Percentiles rank a stretch among this genome's conserved stretches.
phyloP scores from a whole-genome alignment of 2,329 filamentous ascomycete genomes.

The Tolypocladium sp. region DNA sequence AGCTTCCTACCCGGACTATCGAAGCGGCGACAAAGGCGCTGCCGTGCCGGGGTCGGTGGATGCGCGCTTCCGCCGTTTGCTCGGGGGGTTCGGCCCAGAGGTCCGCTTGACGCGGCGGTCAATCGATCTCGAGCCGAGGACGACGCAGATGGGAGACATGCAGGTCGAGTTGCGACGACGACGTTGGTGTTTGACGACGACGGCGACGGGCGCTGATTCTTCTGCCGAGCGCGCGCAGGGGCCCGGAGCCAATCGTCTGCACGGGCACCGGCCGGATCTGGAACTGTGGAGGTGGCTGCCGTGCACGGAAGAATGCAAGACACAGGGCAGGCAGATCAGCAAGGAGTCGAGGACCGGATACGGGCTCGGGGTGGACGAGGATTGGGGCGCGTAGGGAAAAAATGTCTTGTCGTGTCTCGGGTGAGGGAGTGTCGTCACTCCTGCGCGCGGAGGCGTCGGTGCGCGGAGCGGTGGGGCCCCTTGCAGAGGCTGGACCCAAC shows the following conservation, averaged over 20 bases:
- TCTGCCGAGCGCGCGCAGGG: not conserved
- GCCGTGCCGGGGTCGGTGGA: not conserved
- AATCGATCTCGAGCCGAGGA: conserved; percentile 7
- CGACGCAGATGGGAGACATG: not conserved
- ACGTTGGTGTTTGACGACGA: not conserved
- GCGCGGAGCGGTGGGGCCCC: not conserved
- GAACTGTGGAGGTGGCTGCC: not conserved
- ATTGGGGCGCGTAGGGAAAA: not conserved
- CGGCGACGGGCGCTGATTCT: not conserved
- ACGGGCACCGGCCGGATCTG: not conserved
- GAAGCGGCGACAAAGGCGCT: not conserved
- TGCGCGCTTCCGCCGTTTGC: not conserved
- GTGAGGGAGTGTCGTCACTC: not conserved
- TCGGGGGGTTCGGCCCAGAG: not conserved
- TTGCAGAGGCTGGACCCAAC: not conserved
- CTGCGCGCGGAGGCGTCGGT: too few species aligned
- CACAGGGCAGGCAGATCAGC: not conserved
- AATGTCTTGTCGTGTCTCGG: not conserved
- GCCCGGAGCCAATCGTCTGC: not conserved
- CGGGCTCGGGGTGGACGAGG: not conserved
- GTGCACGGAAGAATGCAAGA: not conserved
- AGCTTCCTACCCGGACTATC: not conserved
- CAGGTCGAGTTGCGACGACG: not conserved
- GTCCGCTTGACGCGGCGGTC: conserved; percentile 1
- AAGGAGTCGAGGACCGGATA: not conserved